A percentile compares a stretch with the other conserved stretches of the same genome.
Conservation (phyloP, 1,284 basidiomycete species). For the Salmacisia buchloeana region DNA sequence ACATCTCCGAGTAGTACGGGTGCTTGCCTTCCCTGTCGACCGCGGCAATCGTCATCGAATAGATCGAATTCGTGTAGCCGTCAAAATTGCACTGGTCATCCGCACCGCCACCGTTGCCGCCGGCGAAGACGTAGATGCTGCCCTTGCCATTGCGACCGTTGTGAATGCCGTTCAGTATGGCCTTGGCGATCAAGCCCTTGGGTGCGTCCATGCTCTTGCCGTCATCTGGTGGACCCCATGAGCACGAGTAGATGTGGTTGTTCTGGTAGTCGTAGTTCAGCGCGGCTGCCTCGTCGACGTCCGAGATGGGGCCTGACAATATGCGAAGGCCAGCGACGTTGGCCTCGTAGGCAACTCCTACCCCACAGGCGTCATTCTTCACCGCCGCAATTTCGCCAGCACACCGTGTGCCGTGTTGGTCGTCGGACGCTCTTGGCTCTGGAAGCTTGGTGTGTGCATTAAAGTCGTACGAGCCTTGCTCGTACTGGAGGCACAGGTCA, state of each 20-base stretch:
- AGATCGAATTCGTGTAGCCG: slow-evolving; percentile 97
- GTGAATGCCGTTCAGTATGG: slow-evolving; percentile 88
- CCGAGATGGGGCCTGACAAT: slow-evolving; percentile 89
- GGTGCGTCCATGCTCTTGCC: slow-evolving; percentile 93
- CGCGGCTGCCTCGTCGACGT: slow-evolving; percentile 93
- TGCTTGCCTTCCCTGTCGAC: slow-evolving; percentile 86
- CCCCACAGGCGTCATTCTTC: slow-evolving; percentile 90
- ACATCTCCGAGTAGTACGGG: slow-evolving; percentile 94
- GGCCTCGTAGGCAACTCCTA: slow-evolving; percentile 87
- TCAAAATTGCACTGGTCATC: slow-evolving; percentile 99
- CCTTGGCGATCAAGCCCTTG: slow-evolving; percentile 83
- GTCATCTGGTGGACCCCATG: slow-evolving; percentile 96
- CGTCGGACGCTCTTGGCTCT: slow-evolving; percentile 78
- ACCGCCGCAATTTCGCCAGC: slow-evolving; percentile 95
- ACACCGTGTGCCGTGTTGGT: slow-evolving; percentile 95
- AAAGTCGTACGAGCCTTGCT: slow-evolving; percentile 88
- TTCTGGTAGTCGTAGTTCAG: slow-evolving; percentile 90
- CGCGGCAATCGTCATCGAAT: slow-evolving; percentile 89
- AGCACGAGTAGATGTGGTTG: slow-evolving; percentile 90
- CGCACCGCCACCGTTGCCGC: slow-evolving; percentile 84
- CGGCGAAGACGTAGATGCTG: slow-evolving; percentile 92
- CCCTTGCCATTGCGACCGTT: slow-evolving; percentile 86
- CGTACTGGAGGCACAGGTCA: slow-evolving; percentile 60
- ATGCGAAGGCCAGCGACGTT: slow-evolving; percentile 92
- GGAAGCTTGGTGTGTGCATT: slow-evolving; percentile 87